phyloP scores from a whole-genome alignment of 345 rosid species.

The Bretschneidera sinensis region DNA sequence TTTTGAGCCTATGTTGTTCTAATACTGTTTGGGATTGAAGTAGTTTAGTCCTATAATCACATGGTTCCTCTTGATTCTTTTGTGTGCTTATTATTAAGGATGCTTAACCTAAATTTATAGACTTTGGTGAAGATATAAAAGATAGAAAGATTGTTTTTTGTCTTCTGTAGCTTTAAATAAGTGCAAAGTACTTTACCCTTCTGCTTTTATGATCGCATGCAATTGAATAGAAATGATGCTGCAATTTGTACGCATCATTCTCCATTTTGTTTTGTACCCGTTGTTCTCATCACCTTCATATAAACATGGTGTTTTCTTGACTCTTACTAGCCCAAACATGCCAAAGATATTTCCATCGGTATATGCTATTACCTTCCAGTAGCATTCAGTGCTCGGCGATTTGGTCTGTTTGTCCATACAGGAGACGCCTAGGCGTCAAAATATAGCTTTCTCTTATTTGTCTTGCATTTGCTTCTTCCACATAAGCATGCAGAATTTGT shows the following conservation, averaged over 20 bases:
- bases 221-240: background rate
- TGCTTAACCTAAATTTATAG: no score
- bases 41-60: no score
- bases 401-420: no score
- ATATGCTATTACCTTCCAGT: background rate
- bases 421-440: no score
- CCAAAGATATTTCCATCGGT: background rate
- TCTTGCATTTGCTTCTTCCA: no score
- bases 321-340: background rate
- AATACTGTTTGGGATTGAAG: no score
- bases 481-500: no score
- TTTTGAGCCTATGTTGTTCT: no score
- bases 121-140: no score
- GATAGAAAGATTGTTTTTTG: background rate
- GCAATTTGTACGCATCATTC: conserved; percentile 3
- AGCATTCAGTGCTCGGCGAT: background rate
- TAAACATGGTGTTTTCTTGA: conserved; percentile 4
- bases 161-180: background rate
- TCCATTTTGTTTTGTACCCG: background rate
- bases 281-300: background rate
- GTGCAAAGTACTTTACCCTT: conserved; percentile 3
- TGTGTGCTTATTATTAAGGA: no score
- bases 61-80: no score
- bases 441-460: no score
- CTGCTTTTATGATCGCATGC: background rate